A percentile compares a stretch with the other conserved stretches of the same genome.
These are phyloP conservation scores for Cerioporus squamosus DNA, from an alignment of 1,284 basidiomycete genomes.

Conservation along the genomic window DNA sequence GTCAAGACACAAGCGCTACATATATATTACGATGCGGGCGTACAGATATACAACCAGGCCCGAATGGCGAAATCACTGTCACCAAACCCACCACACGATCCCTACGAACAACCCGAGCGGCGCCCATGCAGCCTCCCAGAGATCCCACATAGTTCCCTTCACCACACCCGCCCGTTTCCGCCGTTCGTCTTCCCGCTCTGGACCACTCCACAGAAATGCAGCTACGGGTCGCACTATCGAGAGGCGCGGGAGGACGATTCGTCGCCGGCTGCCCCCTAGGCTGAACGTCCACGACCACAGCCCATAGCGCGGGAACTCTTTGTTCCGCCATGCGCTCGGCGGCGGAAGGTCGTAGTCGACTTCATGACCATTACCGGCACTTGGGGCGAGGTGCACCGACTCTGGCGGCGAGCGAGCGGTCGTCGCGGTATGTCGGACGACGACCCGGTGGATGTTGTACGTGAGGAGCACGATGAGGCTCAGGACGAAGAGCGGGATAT, in stretches of 20 bases:
- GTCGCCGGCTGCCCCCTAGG: conserved; percentile 32
- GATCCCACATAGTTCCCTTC: conserved; percentile 37
- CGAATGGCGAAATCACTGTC: neutral
- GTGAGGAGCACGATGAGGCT: conserved; percentile 35
- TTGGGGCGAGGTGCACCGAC: too few species aligned
- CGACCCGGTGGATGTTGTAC: conserved; percentile 26
- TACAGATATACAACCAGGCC: too few species aligned
- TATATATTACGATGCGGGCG: too few species aligned
- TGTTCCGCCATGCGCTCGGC: conserved; percentile 21
- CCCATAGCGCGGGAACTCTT: conserved; percentile 19
- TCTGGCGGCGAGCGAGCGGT: too few species aligned
- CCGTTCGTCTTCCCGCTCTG: conserved; percentile 6
- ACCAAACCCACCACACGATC: conserved; percentile 33
- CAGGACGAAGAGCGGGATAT: conserved; percentile 49
- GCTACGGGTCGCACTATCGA: conserved; percentile 1
- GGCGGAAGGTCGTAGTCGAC: conserved; percentile 21
- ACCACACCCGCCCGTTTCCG: conserved; percentile 30
- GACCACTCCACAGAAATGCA: conserved; percentile 18
- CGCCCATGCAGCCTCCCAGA: conserved; percentile 41
- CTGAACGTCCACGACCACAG: conserved; percentile 30
- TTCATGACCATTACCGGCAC: too few species aligned
- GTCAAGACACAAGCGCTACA: too few species aligned
- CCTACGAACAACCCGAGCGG: conserved; percentile 33
- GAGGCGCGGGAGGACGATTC: conserved; percentile 29
- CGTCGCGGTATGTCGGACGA: conserved; percentile 26